Evolutionary conservation across 2,329 filamentous ascomycete species (phyloP).

Genomic region (Pseudocercospora macadamiae): DNA sequence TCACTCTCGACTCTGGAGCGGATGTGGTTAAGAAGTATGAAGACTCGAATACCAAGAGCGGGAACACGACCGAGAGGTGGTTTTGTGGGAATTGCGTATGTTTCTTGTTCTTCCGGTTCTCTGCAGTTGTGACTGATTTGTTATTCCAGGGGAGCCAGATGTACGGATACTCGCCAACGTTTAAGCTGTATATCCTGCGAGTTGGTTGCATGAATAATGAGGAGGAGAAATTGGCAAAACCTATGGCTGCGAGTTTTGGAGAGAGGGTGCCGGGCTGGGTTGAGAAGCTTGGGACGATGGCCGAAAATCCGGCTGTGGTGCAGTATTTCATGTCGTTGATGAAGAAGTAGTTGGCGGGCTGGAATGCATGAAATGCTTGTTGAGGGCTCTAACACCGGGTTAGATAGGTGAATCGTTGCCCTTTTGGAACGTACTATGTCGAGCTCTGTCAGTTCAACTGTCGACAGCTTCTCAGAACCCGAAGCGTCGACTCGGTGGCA

Average conservation of each 20-base stretch:
- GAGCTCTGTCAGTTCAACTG: too few relatives aligned
- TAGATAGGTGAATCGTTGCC: too few relatives aligned
- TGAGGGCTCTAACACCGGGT: too few relatives aligned
- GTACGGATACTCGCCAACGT: slow-evolving; percentile 7
- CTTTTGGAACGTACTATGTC: too few relatives aligned
- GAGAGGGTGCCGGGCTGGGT: slow-evolving; percentile 6
- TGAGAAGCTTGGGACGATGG: slow-evolving; percentile 43
- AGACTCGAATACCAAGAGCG: slow-evolving; percentile 7
- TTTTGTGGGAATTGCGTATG: slow-evolving; percentile 10
- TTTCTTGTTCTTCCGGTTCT: not conserved
- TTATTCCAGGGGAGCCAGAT: not conserved
- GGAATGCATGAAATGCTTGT: not conserved
- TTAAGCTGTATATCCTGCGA: slow-evolving; percentile 7
- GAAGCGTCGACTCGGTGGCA: too few relatives aligned
- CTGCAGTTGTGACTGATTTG: not conserved
- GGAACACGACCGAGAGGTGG: slow-evolving; percentile 4
- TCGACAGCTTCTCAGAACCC: too few relatives aligned
- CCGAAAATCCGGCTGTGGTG: slow-evolving; percentile 44
- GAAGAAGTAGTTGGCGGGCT: not conserved
- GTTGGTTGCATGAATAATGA: slow-evolving; percentile 8
- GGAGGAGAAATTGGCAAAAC: slow-evolving; percentile 8
- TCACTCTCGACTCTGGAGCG: slow-evolving; percentile 2
- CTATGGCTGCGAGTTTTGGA: slow-evolving; percentile 5
- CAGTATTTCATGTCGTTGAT: not conserved
- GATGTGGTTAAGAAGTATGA: slow-evolving; percentile 10